Percentiles rank a stretch among this genome's conserved stretches.
phyloP scores from a whole-genome alignment of 75 land plant species.

The Pseudotsuga menziesii region DNA sequence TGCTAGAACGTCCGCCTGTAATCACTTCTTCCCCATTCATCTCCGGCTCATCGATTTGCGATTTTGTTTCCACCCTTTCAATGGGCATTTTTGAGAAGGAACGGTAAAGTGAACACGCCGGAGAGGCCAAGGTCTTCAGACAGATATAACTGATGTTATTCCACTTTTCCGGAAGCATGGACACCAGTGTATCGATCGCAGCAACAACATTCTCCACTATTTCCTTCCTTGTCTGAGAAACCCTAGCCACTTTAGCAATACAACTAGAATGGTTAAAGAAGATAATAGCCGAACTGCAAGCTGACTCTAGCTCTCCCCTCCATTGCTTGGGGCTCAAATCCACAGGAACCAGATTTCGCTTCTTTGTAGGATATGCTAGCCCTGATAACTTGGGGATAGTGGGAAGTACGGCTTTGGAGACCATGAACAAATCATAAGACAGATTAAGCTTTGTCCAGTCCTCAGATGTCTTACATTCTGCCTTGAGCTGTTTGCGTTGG shows the following conservation, averaged over 20 bases:
- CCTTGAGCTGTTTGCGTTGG: conserved; percentile 48
- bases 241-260: conserved; percentile 53
- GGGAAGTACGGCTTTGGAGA: conserved; percentile 50
- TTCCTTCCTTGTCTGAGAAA: conserved; percentile 46
- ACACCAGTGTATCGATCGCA: conserved; percentile 53
- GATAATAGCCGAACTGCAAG: conserved; percentile 47
- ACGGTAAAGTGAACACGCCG: conserved; percentile 74
- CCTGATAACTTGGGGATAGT: conserved; percentile 56
- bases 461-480: conserved; percentile 51
- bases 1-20: background rate
- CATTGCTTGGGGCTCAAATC: conserved; percentile 51
- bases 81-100: conserved; percentile 38
- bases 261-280: conserved; percentile 58
- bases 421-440: conserved; percentile 73
- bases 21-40: background rate
- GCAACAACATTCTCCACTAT: conserved; percentile 64
- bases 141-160: conserved; percentile 47
- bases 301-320: conserved; percentile 58
- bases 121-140: conserved; percentile 65
- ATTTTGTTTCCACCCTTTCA: background rate
- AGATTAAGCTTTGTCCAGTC: conserved; percentile 71
- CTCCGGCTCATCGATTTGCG: background rate
- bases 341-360: conserved; percentile 69
- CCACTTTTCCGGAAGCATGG: conserved; percentile 68
- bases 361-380: conserved; percentile 65